Base-by-base conservation (phyloP, 2,329 filamentous ascomycete species). In the Aureobasidium sp. region DNA sequence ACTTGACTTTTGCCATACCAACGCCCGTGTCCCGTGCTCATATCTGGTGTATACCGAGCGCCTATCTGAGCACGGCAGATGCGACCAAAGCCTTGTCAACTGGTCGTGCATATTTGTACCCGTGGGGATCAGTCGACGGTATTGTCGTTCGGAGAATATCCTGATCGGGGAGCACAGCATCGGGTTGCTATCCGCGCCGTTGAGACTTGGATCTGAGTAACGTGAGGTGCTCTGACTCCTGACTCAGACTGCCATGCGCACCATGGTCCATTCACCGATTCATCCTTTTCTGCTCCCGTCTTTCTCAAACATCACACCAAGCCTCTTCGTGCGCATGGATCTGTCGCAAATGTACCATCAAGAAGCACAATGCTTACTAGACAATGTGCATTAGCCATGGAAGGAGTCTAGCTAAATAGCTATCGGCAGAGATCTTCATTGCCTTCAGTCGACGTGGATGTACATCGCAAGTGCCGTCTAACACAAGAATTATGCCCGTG, bases 151-250 rank as follows among this genome's bases (percentile, higher is more conserved):
- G 13, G 25, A 37, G 21, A 9, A 21, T 48, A 14, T 16, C 21
- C 30, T 16, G 30, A 39, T 37, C 32, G 54, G 42, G 54, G 9
- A 29, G 30, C 54, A 58, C 54, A 48, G 34, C 54, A 58, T 48
- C 54, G 54, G 54, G 21, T 55, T 36, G 54, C 32, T 48, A 58
- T 48, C 54, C 54, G 42, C 42, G 54, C 54, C 54, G 54, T 58
- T 58, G 32, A 32, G 39, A 48, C 34, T 34, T 37, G 54, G 29
- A 58, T 58, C 42, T 47, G 32, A 37, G 54, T 42, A 48, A 58
- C 42, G 42, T 58, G 42, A 42, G 54, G 3, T 44, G 53, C 32
- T 7, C 53, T 57, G 30, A 57, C 42, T 58, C 54, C 41, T 42
- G 32, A 42, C 42, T 37, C 54, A 5, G 42, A 21, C 53, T 44